These are phyloP conservation scores for Leccinum olivaceopallidum DNA, from an alignment of 768 basidiomycete species.

Conservation along the genomic window DNA sequence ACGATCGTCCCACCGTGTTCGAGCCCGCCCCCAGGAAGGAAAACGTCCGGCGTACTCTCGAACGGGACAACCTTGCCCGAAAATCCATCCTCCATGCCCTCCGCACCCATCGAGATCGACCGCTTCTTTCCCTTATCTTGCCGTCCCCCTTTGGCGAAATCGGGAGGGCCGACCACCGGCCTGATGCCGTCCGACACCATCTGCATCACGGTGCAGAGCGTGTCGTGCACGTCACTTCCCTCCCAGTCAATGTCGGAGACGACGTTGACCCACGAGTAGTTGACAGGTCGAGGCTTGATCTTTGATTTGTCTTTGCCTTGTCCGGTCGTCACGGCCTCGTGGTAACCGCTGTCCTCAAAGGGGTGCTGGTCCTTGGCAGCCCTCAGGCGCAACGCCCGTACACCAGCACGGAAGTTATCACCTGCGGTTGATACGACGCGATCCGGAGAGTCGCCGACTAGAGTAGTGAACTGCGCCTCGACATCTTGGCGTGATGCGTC, in stretches of 20 bases:
- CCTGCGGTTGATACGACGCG: constrained; percentile 67
- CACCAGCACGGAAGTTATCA: constrained; percentile 72
- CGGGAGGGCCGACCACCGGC: constrained; percentile 25
- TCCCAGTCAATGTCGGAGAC: constrained; percentile 84
- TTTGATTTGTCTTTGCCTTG: constrained; percentile 29
- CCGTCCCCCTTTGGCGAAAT: constrained; percentile 21
- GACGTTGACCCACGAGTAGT: constrained; percentile 81
- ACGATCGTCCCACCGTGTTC: constrained; percentile 38
- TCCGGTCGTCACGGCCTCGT: constrained; percentile 19
- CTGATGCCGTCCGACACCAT: constrained; percentile 38
- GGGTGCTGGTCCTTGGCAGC: constrained; percentile 30
- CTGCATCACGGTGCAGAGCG: constrained; percentile 40
- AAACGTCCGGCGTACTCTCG: constrained; percentile 35
- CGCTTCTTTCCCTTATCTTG: constrained; percentile 33
- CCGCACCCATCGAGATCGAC: constrained; percentile 9
- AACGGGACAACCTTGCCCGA: constrained; percentile 36
- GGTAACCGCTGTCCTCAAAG: constrained; percentile 28
- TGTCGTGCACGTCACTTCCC: constrained; percentile 68
- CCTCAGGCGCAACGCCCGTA: constrained; percentile 54
- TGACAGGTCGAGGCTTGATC: constrained; percentile 48
- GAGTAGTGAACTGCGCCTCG: constrained; percentile 69
- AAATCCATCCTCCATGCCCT: constrained; percentile 19
- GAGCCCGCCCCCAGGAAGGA: constrained; percentile 29
- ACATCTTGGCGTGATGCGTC: constrained; percentile 31
- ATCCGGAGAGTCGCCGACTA: constrained; percentile 70